Evolutionary conservation across 768 basidiomycete species (phyloP), one percentile per base, ranked within the genome.

Genomic region (Leccinellum luteum): DNA sequence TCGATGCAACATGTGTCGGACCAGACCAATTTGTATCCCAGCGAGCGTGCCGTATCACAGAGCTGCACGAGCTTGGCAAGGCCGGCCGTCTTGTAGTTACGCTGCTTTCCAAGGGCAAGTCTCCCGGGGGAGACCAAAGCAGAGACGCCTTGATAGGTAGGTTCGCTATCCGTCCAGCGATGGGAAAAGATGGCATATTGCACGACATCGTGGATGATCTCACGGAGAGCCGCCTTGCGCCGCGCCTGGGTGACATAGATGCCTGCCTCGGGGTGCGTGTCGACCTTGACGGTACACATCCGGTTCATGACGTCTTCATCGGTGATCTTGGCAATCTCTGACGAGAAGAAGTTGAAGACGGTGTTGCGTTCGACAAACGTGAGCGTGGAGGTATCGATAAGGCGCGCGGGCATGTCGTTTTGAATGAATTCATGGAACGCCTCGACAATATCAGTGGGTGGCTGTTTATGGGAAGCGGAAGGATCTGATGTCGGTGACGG

Each of bases 1-100:
- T 73, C 65, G 34, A 74, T 69, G 54, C 71, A 74, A 19, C 69
- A 73, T 0, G 71, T 66, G 31, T 74, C 71, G 3, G 65, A 69
- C 71, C 71, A 71, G 56, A 63, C 64, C 10, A 65, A 30, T 15
- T 48, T 62, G 35, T 66, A 66, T 12, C 64, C 65, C 3, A 64
- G 38, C 6, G 45, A 17, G 6, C 57, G 62, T 3, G 66, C 70
- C 1, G 54, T 70, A 21, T 64, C 51, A 23, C 70, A 68, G 14
- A 72, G 58, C 12, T 55, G 55, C 5, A 43, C 25, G 35, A 68
- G 65, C 48, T 72, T 67, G 21, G 23, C 19, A 23, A 58, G 32
- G 21, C 70, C 60, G 1, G 34, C 10, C 0, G 32, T 48, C 51
- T 56, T 61, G 45, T 10, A 1, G 12, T 25, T 43, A 17, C 52